Percentiles rank a stretch among this genome's conserved stretches.
phyloP scores from a whole-genome alignment of 2,329 filamentous ascomycete species.

The Diaporthe velutina region DNA sequence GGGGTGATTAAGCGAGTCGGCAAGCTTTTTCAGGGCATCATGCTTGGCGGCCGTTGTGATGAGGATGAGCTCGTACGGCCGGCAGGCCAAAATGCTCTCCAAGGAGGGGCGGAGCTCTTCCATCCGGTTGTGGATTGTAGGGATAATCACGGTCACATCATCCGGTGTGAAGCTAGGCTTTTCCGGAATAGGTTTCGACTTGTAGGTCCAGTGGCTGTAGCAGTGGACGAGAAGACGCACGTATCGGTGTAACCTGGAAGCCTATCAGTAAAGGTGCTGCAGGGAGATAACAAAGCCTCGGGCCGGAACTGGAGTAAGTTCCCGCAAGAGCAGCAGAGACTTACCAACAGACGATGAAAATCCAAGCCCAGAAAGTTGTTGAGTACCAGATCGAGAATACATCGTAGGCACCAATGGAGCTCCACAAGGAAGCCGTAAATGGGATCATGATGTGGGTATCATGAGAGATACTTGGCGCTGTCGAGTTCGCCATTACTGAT shows the following conservation, averaged over 20 bases:
- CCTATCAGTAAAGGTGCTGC: slow-evolving; percentile 39
- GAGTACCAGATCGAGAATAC: slow-evolving; percentile 38
- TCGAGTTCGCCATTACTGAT: slow-evolving; percentile 36
- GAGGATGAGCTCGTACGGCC: slow-evolving; percentile 81
- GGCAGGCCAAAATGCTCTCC: slow-evolving; percentile 78
- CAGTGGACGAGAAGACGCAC: slow-evolving; percentile 87
- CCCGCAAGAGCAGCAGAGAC: slow-evolving; percentile 41
- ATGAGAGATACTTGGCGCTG: slow-evolving; percentile 25
- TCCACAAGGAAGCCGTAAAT: slow-evolving; percentile 34
- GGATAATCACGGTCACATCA: slow-evolving; percentile 95
- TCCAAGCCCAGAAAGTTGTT: slow-evolving; percentile 32
- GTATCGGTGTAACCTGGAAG: slow-evolving; percentile 84
- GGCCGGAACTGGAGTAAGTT: neutral
- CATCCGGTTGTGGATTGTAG: slow-evolving; percentile 89
- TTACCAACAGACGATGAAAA: slow-evolving; percentile 56
- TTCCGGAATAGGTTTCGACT: slow-evolving; percentile 83
- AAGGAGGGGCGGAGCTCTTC: slow-evolving; percentile 87
- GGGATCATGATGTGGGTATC: slow-evolving; percentile 34
- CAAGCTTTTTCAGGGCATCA: slow-evolving; percentile 75
- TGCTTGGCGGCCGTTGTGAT: slow-evolving; percentile 89
- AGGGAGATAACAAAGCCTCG: neutral
- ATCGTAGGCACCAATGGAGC: slow-evolving; percentile 10
- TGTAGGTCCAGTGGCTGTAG: slow-evolving; percentile 87
- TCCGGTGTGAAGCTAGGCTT: slow-evolving; percentile 83
- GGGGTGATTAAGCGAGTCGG: slow-evolving; percentile 68